phyloP scores from a whole-genome alignment of 176 grass and related monocot genomes.

The Zea luxurians region DNA sequence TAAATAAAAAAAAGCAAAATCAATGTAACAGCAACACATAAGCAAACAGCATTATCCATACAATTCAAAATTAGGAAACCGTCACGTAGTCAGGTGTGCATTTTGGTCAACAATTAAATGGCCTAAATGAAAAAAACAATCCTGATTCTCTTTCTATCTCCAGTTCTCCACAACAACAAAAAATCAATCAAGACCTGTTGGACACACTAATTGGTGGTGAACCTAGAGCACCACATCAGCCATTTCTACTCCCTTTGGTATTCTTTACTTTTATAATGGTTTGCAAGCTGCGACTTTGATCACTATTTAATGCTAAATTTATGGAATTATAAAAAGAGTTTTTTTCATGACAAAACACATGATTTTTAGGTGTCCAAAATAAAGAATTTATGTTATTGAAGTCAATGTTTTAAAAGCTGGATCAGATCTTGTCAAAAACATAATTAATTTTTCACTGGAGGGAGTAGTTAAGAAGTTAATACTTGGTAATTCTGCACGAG shows the following conservation, averaged over 20 bases:
- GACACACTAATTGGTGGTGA: not conserved
- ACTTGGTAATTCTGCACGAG: not conserved
- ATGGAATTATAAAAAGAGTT: not conserved
- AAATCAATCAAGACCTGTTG: slow-evolving; percentile 1
- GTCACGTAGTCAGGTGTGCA: not conserved
- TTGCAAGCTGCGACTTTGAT: not conserved
- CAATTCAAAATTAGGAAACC: slow-evolving; percentile 1
- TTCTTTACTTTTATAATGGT: slow-evolving; percentile 1
- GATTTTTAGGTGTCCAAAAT: not conserved
- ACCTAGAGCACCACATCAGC: not conserved
- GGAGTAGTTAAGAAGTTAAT: not conserved
- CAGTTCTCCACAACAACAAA: not conserved
- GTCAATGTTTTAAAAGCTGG: not conserved
- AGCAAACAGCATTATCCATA: not conserved
- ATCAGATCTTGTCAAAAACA: not conserved
- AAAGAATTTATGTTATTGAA: not conserved
- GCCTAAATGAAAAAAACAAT: slow-evolving; percentile 12
- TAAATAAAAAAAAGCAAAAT: not conserved
- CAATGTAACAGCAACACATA: not conserved
- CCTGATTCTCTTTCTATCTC: not conserved
- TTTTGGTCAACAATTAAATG: not conserved
- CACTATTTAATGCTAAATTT: not conserved
- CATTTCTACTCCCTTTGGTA: not conserved
- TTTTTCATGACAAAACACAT: not conserved
- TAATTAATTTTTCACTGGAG: not conserved